Evolutionary conservation across 2,329 filamentous ascomycete species (phyloP), one percentile per base, ranked within the genome.

Genomic region (Fonsecaea monophora): DNA sequence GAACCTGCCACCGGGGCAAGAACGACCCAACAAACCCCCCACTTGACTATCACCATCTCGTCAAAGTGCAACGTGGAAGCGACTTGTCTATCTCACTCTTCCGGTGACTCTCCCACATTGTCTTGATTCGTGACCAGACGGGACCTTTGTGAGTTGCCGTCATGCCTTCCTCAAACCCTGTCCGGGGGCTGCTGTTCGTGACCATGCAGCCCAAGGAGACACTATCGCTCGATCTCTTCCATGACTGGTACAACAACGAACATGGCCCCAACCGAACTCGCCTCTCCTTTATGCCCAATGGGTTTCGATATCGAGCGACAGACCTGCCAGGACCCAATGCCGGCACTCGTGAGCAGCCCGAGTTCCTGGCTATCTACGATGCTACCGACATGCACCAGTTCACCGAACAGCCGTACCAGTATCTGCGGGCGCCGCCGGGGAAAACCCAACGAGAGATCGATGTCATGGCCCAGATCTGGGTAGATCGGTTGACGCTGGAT

Each of bases 201-300:
- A 93, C 91, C 15, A 96, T 96, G 90, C 89, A 94, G 79, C 92
- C 92, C 73, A 60, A 68, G 21, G 53, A 65, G 34, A 62, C 58
- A 13, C 48, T 68, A 13, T 62, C 62, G 10, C 55, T 64, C 13
- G 60, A 62, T 5, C 59, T 91, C 74, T 96, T 96, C 80, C 90
- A 96, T 78, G 92, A 96, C 77, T 94, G 92, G 91, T 96, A 96
- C 82, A 94, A 96, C 82, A 95, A 93, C 78, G 92, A 96, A 81
- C 92, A 96, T 80, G 92, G 92, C 62, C 92, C 92, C 18, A 87
- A 89, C 15, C 90, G 92, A 56, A 85, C 96, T 6, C 89, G 92
- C 57, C 81, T 96, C 13, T 87, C 91, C 3, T 88, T 90, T 73
- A 88, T 94, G 75, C 77, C 81, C 72, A 95, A 92, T 77, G 92